phyloP scores from a whole-genome alignment of 2,329 filamentous ascomycete species.

The Diplodia intermedia region DNA sequence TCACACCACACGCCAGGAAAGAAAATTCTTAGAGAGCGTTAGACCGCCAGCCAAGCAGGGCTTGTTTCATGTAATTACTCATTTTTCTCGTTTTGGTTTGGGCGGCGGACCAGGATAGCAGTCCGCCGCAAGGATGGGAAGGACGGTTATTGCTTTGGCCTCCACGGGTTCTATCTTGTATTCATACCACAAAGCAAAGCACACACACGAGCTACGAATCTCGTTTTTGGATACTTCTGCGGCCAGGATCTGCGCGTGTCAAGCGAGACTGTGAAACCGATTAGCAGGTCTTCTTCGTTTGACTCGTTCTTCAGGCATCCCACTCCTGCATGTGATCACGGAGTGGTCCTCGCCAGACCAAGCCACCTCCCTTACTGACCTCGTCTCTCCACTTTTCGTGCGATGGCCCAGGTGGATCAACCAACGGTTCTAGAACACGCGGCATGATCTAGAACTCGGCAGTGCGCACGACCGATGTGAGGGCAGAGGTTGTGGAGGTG shows the following conservation, averaged over 20 bases:
- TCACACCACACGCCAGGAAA: background rate
- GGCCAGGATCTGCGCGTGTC: background rate
- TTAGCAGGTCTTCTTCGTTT: background rate
- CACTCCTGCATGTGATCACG: background rate
- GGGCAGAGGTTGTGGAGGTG: background rate
- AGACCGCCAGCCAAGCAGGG: background rate
- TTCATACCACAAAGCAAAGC: conserved; percentile 25
- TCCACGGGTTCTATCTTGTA: conserved; percentile 6
- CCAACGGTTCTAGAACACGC: background rate
- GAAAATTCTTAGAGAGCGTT: background rate
- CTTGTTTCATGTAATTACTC: conserved; percentile 9
- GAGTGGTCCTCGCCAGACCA: background rate
- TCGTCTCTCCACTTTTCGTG: background rate
- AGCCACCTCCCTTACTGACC: background rate
- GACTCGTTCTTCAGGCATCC: background rate
- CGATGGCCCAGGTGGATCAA: background rate
- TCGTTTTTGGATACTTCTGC: background rate
- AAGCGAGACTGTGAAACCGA: background rate
- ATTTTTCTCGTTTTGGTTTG: background rate
- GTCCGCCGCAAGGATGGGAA: background rate
- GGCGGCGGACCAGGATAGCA: background rate
- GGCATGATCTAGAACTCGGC: background rate
- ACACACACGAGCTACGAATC: conserved; percentile 7
- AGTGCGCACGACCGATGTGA: background rate
- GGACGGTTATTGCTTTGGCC: conserved; percentile 15